These are phyloP conservation scores for Periconia sp. DNA, from an alignment of 2,329 filamentous ascomycete species.

Conservation along the genomic window DNA sequence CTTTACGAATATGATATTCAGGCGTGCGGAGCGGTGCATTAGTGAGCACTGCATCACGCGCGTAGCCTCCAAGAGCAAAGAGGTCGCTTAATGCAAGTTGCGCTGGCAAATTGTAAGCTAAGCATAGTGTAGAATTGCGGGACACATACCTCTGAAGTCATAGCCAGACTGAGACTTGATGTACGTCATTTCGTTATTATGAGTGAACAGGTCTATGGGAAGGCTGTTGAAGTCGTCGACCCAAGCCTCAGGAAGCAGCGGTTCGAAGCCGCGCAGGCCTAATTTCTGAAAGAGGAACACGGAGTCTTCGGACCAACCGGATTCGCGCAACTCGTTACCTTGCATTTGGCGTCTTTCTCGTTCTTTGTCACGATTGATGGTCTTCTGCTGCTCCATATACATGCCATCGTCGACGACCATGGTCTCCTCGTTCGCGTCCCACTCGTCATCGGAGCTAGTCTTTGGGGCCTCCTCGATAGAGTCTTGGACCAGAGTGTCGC, in stretches of 20 bases:
- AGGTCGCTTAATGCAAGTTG: slow-evolving; percentile 58
- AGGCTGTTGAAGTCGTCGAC: slow-evolving; percentile 60
- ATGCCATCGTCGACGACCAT: slow-evolving; percentile 40
- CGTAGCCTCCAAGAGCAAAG: slow-evolving; percentile 57
- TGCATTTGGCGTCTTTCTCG: slow-evolving; percentile 31
- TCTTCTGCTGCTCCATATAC: slow-evolving; percentile 32
- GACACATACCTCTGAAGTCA: slow-evolving; percentile 53
- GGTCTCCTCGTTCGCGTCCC: slow-evolving; percentile 45
- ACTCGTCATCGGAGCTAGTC: slow-evolving; percentile 20
- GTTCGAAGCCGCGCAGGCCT: slow-evolving; percentile 62
- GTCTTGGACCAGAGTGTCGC: slow-evolving; percentile 35
- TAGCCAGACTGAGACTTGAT: slow-evolving; percentile 52
- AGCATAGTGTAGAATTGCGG: neutral
- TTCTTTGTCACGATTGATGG: slow-evolving; percentile 29
- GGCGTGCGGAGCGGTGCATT: slow-evolving; percentile 43
- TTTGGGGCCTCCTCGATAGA: slow-evolving; percentile 9
- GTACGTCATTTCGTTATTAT: slow-evolving; percentile 49
- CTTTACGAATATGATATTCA: slow-evolving; percentile 48
- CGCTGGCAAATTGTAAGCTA: slow-evolving; percentile 42
- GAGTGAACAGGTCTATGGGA: slow-evolving; percentile 59
- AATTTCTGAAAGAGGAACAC: slow-evolving; percentile 60
- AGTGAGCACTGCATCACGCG: slow-evolving; percentile 57
- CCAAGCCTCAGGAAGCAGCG: slow-evolving; percentile 60
- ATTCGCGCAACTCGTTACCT: slow-evolving; percentile 43
- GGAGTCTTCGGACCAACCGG: slow-evolving; percentile 59